phyloP scores from a whole-genome alignment of 2,329 filamentous ascomycete genomes.

The Didymella pinodella region DNA sequence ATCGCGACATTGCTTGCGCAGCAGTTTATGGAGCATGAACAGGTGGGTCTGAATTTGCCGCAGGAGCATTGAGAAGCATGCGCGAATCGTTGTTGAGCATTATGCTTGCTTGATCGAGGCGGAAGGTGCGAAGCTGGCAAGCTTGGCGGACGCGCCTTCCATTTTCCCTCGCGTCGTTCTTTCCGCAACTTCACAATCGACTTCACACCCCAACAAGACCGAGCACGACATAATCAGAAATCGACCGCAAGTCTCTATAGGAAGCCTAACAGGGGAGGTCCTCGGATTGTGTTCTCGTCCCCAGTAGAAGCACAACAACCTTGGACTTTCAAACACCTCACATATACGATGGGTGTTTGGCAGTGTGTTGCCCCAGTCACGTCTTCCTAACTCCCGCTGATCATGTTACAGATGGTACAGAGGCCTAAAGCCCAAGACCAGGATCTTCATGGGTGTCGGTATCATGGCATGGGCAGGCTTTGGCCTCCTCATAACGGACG shows the following conservation, averaged over 20 bases:
- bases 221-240: too few relatives aligned
- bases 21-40: not conserved
- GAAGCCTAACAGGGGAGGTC: not conserved
- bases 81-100: conserved; percentile 11
- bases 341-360: conserved; percentile 47
- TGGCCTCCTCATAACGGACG: conserved; percentile 77
- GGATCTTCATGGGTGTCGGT: conserved; percentile 74
- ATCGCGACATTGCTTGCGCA: conserved; percentile 3
- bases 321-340: not conserved
- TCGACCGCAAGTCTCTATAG: not conserved
- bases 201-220: not conserved
- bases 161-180: conserved; percentile 2
- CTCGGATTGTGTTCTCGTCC: too few relatives aligned
- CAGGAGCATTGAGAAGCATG: not conserved
- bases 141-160: conserved; percentile 16
- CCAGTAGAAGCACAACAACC: not conserved
- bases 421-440: conserved; percentile 73
- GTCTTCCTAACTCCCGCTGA: conserved; percentile 6
- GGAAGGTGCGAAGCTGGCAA: conserved; percentile 16
- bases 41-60: not conserved
- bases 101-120: conserved; percentile 7
- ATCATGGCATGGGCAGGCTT: conserved; percentile 78
- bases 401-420: conserved; percentile 62
- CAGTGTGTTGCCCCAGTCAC: conserved; percentile 36
- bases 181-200: conserved; percentile 1